Evolutionary conservation across 2,329 filamentous ascomycete genomes (phyloP).

Genomic region (Blumeria hordei): DNA sequence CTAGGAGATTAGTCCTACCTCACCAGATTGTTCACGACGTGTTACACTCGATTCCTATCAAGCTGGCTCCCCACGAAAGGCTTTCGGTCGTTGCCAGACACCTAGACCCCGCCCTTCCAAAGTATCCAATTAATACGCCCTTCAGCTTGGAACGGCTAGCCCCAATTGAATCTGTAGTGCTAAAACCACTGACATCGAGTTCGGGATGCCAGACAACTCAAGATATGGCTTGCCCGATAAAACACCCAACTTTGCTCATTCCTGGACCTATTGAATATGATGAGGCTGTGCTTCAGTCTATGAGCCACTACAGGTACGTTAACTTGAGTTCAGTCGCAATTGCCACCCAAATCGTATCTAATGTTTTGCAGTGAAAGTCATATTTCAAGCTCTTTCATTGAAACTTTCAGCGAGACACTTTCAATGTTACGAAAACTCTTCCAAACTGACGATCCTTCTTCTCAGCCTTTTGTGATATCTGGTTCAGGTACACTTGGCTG

Average conservation of each 20-base stretch:
- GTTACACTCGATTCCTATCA: not conserved
- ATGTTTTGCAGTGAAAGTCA: conserved; percentile 53
- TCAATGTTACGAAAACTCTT: conserved; percentile 79
- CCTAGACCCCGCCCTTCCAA: conserved; percentile 12
- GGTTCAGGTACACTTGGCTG: conserved; percentile 91
- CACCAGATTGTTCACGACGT: no score
- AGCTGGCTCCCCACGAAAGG: conserved; percentile 10
- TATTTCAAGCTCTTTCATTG: conserved; percentile 71
- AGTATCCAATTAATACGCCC: conserved; percentile 14
- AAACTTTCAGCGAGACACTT: conserved; percentile 73
- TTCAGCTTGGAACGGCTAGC: conserved; percentile 8
- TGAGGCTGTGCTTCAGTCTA: conserved; percentile 82
- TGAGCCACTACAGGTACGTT: conserved; percentile 73
- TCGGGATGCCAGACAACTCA: conserved; percentile 5
- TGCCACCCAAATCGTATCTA: not conserved
- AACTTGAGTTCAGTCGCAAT: not conserved
- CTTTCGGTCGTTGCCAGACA: conserved; percentile 18
- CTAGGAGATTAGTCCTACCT: no score
- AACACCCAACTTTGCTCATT: conserved; percentile 61
- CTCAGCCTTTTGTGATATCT: conserved; percentile 82
- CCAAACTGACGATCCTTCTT: conserved; percentile 57
- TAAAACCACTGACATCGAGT: conserved; percentile 6
- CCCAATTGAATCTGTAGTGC: conserved; percentile 8
- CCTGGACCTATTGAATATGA: conserved; percentile 96
- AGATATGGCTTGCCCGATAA: conserved; percentile 34